Evolutionary conservation across 495 filamentous ascomycete genomes (phyloP), one percentile per base, ranked within the genome.

Genomic region (Penicillium riverlandense): DNA sequence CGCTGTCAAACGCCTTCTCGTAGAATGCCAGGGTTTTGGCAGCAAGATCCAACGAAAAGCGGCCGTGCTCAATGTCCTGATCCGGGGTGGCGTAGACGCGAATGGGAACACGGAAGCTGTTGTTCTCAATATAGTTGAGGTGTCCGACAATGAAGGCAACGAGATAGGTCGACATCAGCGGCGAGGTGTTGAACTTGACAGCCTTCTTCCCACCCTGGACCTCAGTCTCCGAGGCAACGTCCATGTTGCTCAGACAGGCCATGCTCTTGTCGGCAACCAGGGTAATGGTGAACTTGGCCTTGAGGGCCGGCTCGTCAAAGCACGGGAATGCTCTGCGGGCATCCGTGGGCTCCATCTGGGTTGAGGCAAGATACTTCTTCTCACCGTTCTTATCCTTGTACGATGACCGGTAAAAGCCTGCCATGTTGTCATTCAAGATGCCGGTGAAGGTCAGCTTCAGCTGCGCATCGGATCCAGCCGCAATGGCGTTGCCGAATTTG

Each of bases 181-280:
- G 82, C 9, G 78, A 79, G 49, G 75, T 78, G 65, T 71, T 79
- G 68, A 84, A 85, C 38, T 76, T 83, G 43, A 84, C 80, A 28
- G 72, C 75, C 63, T 81, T 82, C 60, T 74, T 79, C 59, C 72
- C 72, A 35, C 70, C 71, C 31, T 77, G 59, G 11, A 80, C 60
- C 14, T 75, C 71, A 29, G 70, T 78, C 68, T 80, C 78, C 0
- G 69, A 70, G 1, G 68, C 75, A 27, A 77, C 74, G 52, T 84
- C 79, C 82, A 84, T 85, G 61, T 85, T 85, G 59, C 80, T 82
- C 50, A 85, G 58, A 52, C 80, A 83, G 13, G 77, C 79, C 66
- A 79, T 66, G 45, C 73, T 59, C 57, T 81, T 74, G 55, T 83
- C 78, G 0, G 80, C 79, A 41, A 84, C 62, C 36, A 85, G 63